A percentile compares a stretch with the other conserved stretches of the same genome.
These are phyloP conservation scores for Sedum album DNA, from an alignment of 164 flowering plant species.

Conservation along the genomic window DNA sequence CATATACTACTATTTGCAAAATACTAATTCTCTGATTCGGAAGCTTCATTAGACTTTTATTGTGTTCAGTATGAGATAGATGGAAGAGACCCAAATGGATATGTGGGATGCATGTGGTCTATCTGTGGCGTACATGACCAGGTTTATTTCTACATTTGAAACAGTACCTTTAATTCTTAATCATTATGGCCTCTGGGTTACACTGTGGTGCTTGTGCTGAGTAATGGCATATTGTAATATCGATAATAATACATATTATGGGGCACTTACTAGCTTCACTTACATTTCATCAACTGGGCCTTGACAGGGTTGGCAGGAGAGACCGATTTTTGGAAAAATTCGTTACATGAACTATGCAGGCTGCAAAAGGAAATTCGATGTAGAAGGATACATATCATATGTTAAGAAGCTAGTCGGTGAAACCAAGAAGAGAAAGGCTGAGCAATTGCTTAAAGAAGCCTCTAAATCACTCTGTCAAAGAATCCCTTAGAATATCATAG, in stretches of 20 bases:
- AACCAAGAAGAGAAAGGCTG: constrained; percentile 67
- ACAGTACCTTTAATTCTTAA: background rate
- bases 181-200: background rate
- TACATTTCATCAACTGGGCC: background rate
- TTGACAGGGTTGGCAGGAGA: constrained; percentile 82
- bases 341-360: constrained; percentile 93
- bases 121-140: constrained; percentile 96
- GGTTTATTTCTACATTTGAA: constrained; percentile 27
- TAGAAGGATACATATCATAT: constrained; percentile 74
- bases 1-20: background rate
- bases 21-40: background rate
- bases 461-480: constrained; percentile 17
- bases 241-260: background rate
- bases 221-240: background rate
- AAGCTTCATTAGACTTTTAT: background rate
- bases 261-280: background rate
- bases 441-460: constrained; percentile 12
- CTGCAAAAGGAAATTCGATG: constrained; percentile 89
- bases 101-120: constrained; percentile 99
- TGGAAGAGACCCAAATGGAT: constrained; percentile 94
- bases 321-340: constrained; percentile 82
- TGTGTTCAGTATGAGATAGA: constrained; percentile 83
- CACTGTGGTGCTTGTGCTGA: background rate
- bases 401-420: constrained; percentile 54
- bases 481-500: background rate